Evolutionary conservation across 768 basidiomycete species (phyloP).

Genomic region (Naganishia vaughanmartiniae): DNA sequence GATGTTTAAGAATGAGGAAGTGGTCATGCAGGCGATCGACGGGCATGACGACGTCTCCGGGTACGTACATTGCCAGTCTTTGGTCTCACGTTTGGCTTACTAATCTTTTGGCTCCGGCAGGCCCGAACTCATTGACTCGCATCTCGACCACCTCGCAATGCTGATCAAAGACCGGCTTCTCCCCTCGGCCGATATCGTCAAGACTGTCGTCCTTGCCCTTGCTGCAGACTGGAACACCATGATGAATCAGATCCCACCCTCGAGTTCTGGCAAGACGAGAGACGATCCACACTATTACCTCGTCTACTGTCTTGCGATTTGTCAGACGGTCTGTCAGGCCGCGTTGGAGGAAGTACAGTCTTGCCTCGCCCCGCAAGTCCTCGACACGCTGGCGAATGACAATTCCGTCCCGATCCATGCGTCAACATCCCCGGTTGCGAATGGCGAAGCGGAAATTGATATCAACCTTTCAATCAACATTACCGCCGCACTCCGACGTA

Average conservation of each 20-base stretch:
- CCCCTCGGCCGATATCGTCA: constrained; percentile 71
- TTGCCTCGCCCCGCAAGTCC: not conserved
- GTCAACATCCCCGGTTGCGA: not conserved
- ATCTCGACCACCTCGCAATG: constrained; percentile 59
- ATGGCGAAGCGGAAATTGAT: constrained; percentile 8
- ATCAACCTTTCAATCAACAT: constrained; percentile 54
- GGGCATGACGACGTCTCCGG: constrained; percentile 30
- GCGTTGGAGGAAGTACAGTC: constrained; percentile 19
- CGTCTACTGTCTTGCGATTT: constrained; percentile 18
- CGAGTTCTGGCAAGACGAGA: not conserved
- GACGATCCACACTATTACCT: not conserved
- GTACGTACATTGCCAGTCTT: constrained; percentile 27
- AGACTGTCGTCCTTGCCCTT: constrained; percentile 69
- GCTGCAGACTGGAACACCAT: constrained; percentile 73
- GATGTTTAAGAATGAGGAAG: constrained; percentile 68
- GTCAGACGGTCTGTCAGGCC: constrained; percentile 17
- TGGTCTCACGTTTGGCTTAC: too few relatives aligned
- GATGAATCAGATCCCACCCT: constrained; percentile 21
- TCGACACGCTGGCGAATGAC: not conserved
- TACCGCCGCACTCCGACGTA: constrained; percentile 77
- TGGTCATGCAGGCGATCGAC: constrained; percentile 72
- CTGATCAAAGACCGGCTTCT: constrained; percentile 70
- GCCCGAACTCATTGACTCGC: constrained; percentile 20
- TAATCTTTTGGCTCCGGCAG: not conserved
- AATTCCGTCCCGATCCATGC: constrained; percentile 5